Evolutionary conservation across 2,329 filamentous ascomycete genomes (phyloP).

Genomic region (Pseudopyrenochaeta lycopersici): DNA sequence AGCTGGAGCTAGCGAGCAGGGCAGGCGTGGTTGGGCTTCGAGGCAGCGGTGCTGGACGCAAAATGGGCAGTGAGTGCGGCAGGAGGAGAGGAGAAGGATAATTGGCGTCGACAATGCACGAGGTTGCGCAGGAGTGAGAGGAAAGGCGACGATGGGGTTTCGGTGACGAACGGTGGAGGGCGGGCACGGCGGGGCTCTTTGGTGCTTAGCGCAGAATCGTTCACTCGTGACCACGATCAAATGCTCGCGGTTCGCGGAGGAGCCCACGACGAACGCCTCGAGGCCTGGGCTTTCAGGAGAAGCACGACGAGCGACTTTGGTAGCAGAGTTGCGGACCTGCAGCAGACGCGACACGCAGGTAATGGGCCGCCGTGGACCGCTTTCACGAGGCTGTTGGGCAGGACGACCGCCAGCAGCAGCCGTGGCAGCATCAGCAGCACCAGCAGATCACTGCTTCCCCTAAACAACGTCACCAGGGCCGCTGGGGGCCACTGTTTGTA

Average conservation of each 20-base stretch:
- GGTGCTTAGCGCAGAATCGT: constrained; percentile 21
- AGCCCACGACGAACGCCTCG: constrained; percentile 5
- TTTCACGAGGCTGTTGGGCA: constrained; percentile 18
- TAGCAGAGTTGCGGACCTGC: not conserved
- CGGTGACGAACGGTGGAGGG: constrained; percentile 35
- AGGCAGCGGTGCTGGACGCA: constrained; percentile 24
- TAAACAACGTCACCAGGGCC: constrained; percentile 36
- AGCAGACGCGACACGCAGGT: constrained; percentile 3
- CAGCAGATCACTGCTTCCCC: constrained; percentile 26
- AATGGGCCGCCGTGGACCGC: constrained; percentile 17
- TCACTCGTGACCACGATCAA: constrained; percentile 16
- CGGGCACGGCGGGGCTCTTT: constrained; percentile 21
- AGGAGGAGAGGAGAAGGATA: constrained; percentile 21
- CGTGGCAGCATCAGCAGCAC: constrained; percentile 7
- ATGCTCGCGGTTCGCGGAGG: constrained; percentile 18
- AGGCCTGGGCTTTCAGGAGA: constrained; percentile 5
- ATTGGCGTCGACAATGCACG: constrained; percentile 29
- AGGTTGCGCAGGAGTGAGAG: constrained; percentile 29
- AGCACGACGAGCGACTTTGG: not conserved
- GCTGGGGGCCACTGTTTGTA: constrained; percentile 1
- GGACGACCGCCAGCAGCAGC: not conserved
- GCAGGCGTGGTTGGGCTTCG: constrained; percentile 27
- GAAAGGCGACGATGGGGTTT: constrained; percentile 30
- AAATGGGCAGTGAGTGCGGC: constrained; percentile 7
- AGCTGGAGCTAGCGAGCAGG: constrained; percentile 19